These are phyloP conservation scores for Chalciporus chontae DNA, from an alignment of 768 basidiomycete species.

Conservation along the genomic window DNA sequence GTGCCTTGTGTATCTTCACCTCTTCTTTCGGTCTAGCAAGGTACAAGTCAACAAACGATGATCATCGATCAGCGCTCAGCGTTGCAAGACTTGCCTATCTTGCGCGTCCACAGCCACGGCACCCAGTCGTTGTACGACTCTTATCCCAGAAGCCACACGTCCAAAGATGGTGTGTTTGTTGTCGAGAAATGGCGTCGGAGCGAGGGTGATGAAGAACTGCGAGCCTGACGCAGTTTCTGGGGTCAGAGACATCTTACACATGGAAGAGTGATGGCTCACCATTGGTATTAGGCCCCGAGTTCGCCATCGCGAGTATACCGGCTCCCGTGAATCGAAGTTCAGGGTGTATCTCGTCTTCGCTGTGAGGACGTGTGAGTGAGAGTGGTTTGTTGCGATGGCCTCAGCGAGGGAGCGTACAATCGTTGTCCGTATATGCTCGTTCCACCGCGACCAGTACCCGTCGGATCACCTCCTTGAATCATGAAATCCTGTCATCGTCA, in stretches of 20 bases:
- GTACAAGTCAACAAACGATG: no score
- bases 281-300: constrained; percentile 92
- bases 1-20: constrained; percentile 85
- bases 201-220: constrained; percentile 90
- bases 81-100: constrained; percentile 56
- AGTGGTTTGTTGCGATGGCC: no score
- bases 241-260: no score
- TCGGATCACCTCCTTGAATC: constrained; percentile 95
- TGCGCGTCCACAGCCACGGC: constrained; percentile 87
- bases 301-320: constrained; percentile 96
- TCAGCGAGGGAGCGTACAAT: constrained; percentile 51
- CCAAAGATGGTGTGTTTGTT: constrained; percentile 90
- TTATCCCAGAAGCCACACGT: constrained; percentile 86
- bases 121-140: constrained; percentile 87
- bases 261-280: constrained; percentile 36
- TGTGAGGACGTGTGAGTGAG: constrained; percentile 23
- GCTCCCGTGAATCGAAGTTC: constrained; percentile 94
- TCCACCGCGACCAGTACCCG: constrained; percentile 91
- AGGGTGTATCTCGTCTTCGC: constrained; percentile 87
- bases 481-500: constrained; percentile 74
- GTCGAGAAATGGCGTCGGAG: constrained; percentile 80
- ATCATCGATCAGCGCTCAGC: no score
- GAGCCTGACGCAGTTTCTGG: constrained; percentile 53
- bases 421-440: constrained; percentile 87
- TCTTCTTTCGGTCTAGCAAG: constrained; percentile 60